Evolutionary conservation across 306 rosid species (phyloP).

Genomic region (Dryas alaskensis): DNA sequence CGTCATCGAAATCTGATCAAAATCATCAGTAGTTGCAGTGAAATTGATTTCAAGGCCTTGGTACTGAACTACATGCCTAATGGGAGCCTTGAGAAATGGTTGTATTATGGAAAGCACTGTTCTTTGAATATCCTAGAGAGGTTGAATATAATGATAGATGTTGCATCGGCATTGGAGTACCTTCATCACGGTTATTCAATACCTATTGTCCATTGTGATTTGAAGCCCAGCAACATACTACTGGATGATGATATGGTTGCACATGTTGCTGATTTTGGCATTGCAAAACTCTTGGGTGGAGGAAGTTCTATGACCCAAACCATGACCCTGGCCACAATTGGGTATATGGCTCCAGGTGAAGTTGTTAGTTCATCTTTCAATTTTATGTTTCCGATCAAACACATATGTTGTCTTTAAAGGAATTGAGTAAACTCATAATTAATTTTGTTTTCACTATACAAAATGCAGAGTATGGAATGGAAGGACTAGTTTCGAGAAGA

Average conservation of each 20-base stretch:
- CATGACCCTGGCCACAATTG: conserved; percentile 42
- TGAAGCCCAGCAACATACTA: conserved; percentile 43
- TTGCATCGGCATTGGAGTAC: conserved; percentile 36
- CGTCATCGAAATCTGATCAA: conserved; percentile 32
- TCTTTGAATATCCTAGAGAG: conserved; percentile 11
- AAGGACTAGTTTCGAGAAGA: not conserved
- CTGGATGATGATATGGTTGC: conserved; percentile 46
- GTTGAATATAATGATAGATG: conserved; percentile 29
- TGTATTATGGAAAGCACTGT: not conserved
- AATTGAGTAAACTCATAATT: no score
- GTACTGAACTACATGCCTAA: conserved; percentile 28
- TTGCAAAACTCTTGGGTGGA: conserved; percentile 41
- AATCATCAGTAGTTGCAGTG: conserved; percentile 17
- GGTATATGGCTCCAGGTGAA: conserved; percentile 52
- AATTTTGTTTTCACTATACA: not conserved
- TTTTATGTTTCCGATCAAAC: not conserved
- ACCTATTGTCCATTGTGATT: conserved; percentile 41
- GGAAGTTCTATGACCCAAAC: conserved; percentile 26
- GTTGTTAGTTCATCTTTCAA: not conserved
- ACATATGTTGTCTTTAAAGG: no score
- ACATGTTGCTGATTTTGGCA: conserved; percentile 34
- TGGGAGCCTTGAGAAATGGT: conserved; percentile 28
- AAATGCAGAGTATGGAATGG: conserved; percentile 22
- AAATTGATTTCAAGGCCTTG: conserved; percentile 21
- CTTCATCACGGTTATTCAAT: conserved; percentile 40